phyloP scores from a whole-genome alignment of 2,329 filamentous ascomycete genomes.

The Talaromyces marneffei region DNA sequence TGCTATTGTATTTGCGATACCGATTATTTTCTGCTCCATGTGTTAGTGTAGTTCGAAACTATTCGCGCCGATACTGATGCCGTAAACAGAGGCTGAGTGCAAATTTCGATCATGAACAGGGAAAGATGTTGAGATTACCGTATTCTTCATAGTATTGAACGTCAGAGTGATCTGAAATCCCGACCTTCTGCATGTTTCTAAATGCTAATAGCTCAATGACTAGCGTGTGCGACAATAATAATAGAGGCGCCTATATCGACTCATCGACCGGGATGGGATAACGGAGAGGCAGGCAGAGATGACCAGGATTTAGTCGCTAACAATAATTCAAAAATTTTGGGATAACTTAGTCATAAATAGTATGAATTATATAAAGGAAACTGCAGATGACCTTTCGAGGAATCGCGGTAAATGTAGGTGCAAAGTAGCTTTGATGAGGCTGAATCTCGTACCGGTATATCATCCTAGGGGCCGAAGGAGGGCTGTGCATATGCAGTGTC shows the following conservation, averaged over 20 bases:
- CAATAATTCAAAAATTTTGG: background rate
- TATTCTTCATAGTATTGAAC: constrained; percentile 5
- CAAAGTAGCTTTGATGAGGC: background rate
- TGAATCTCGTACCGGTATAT: background rate
- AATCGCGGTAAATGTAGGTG: background rate
- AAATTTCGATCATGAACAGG: background rate
- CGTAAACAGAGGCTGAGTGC: background rate
- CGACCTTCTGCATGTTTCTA: background rate
- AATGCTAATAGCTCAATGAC: background rate
- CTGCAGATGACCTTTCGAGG: background rate
- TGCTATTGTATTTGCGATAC: background rate
- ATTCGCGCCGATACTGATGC: background rate
- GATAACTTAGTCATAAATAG: background rate
- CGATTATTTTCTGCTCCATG: background rate
- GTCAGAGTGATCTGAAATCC: background rate
- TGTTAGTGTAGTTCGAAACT: background rate
- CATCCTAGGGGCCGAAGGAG: background rate
- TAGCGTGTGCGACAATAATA: background rate
- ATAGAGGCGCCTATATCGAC: background rate
- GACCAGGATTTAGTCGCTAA: background rate
- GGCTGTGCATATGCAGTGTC: background rate
- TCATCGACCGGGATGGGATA: background rate
- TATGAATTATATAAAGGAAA: background rate
- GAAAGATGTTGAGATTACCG: background rate
- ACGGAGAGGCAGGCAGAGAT: background rate